Evolutionary conservation across 2,329 filamentous ascomycete species (phyloP).

Genomic region (Colletotrichum sidae): DNA sequence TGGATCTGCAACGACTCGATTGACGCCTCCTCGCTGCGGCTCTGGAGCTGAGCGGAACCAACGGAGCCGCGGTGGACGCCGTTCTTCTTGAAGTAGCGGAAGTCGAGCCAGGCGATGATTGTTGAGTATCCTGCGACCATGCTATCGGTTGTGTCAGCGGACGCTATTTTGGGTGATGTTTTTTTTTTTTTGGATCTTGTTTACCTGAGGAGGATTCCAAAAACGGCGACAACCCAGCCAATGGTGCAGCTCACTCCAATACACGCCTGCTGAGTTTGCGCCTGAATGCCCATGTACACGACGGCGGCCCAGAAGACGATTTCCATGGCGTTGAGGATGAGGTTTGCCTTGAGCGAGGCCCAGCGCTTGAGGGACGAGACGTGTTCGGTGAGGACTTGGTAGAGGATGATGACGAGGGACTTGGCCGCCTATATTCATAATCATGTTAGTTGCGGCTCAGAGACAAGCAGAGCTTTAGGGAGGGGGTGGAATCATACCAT

Average conservation of each 20-base stretch:
- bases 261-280: conserved; percentile 21
- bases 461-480: too few species aligned
- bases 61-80: conserved; percentile 19
- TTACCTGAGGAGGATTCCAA: conserved; percentile 26
- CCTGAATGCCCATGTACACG: conserved; percentile 39
- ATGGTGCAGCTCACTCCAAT: conserved; percentile 31
- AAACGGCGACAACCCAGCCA: conserved; percentile 27
- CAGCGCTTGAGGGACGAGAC: conserved; percentile 47
- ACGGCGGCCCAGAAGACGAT: conserved; percentile 54
- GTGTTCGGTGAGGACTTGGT: conserved; percentile 54
- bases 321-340: conserved; percentile 54
- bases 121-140: conserved; percentile 25
- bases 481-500: conserved; percentile 12
- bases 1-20: conserved; percentile 5
- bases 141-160: conserved; percentile 6
- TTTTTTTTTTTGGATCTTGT: not conserved
- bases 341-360: conserved; percentile 53
- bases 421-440: conserved; percentile 45
- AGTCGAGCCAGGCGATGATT: conserved; percentile 31
- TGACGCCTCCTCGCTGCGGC: conserved; percentile 12
- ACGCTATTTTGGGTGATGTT: not conserved
- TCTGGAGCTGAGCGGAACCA: conserved; percentile 5
- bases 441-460: not conserved
- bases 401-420: conserved; percentile 52
- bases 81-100: conserved; percentile 18